Percentiles rank a stretch among this genome's conserved stretches.
These are phyloP conservation scores for Didymella lethalis DNA, from an alignment of 2,329 filamentous ascomycete genomes.

Conservation along the genomic window DNA sequence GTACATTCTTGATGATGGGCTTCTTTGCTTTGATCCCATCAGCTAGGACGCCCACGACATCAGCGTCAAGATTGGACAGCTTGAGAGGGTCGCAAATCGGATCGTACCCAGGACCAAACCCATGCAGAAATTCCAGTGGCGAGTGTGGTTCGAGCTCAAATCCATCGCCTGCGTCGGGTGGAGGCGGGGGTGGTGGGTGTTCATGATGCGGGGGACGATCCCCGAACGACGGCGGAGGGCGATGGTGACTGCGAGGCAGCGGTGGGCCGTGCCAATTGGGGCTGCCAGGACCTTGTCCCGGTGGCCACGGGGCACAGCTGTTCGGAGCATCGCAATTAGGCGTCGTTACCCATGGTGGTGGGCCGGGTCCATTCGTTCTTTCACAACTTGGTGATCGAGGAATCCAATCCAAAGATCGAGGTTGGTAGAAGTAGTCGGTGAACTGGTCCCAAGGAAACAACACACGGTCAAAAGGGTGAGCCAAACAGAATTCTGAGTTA, in stretches of 20 bases:
- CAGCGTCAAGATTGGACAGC: slow-evolving; percentile 26
- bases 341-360: slow-evolving; percentile 20
- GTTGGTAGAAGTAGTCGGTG: slow-evolving; percentile 20
- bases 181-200: neutral
- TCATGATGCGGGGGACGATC: neutral
- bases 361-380: slow-evolving; percentile 21
- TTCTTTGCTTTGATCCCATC: slow-evolving; percentile 15
- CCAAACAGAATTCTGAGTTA: slow-evolving; percentile 29
- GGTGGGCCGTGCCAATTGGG: neutral
- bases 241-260: neutral
- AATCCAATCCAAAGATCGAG: slow-evolving; percentile 24
- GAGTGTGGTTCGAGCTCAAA: neutral
- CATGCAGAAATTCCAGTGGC: neutral
- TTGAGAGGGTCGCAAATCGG: slow-evolving; percentile 23
- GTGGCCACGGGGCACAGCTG: slow-evolving; percentile 4
- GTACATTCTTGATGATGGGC: slow-evolving; percentile 25
- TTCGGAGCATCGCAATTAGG: slow-evolving; percentile 14
- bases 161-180: neutral
- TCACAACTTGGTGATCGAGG: slow-evolving; percentile 18
- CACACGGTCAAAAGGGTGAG: slow-evolving; percentile 25
- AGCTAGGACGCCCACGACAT: slow-evolving; percentile 6
- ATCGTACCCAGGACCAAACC: slow-evolving; percentile 16
- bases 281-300: neutral
- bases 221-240: neutral
- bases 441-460: slow-evolving; percentile 28